phyloP scores from a whole-genome alignment of 1,284 basidiomycete genomes.

The Cystobasidium pallidum region DNA sequence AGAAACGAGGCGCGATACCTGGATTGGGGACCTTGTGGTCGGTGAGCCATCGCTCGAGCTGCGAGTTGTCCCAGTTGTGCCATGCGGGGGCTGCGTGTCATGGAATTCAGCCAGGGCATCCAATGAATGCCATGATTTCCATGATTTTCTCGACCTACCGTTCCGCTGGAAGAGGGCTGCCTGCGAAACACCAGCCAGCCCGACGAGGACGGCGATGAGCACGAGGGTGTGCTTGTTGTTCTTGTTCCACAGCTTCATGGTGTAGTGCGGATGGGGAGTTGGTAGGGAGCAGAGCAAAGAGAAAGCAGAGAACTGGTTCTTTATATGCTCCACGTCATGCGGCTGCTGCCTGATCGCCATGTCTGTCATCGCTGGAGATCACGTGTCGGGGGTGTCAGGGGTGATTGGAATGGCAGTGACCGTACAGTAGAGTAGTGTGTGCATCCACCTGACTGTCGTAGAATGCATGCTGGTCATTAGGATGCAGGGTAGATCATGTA shows the following conservation, averaged over 20 bases:
- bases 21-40: constrained; percentile 69
- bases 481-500: too few relatives aligned
- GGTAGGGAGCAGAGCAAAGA: background rate
- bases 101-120: too few relatives aligned
- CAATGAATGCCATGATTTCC: too few relatives aligned
- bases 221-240: constrained; percentile 30
- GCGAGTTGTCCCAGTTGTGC: constrained; percentile 64
- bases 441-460: too few relatives aligned
- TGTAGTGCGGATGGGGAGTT: background rate
- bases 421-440: too few relatives aligned
- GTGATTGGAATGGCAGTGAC: too few relatives aligned
- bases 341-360: background rate
- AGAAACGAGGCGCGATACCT: constrained; percentile 56
- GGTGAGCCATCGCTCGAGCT: constrained; percentile 72
- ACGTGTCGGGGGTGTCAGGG: too few relatives aligned
- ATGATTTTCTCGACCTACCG: background rate
- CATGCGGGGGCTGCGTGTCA: constrained; percentile 42
- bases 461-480: too few relatives aligned
- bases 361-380: background rate
- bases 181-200: constrained; percentile 19
- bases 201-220: constrained; percentile 30
- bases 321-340: constrained; percentile 1
- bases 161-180: constrained; percentile 36
- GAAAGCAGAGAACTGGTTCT: too few relatives aligned
- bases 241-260: constrained; percentile 12